These are phyloP conservation scores for Starmerella gropengiesseri DNA, from an alignment of 805 yeast genomes.

Conservation along the genomic window DNA sequence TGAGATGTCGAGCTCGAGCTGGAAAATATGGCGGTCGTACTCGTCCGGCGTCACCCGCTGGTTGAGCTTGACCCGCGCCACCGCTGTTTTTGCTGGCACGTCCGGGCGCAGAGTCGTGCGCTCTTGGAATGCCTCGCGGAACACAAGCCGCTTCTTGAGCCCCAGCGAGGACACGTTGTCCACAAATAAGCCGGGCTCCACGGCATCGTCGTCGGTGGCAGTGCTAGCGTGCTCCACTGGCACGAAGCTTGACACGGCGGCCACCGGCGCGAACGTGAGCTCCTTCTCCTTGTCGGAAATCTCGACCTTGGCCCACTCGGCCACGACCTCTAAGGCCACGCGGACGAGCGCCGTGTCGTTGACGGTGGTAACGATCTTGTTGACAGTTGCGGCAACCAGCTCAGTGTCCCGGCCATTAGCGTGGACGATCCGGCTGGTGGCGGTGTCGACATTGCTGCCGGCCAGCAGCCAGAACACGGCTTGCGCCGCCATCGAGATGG, in stretches of 20 bases:
- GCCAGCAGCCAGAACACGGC: slow-evolving; percentile 69
- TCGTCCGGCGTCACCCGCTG: slow-evolving; percentile 81
- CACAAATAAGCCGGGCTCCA: slow-evolving; percentile 27
- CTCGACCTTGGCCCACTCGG: slow-evolving; percentile 30
- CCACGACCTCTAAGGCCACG: slow-evolving; percentile 30
- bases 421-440: slow-evolving; percentile 67
- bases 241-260: slow-evolving; percentile 22
- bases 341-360: slow-evolving; percentile 26
- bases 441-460: slow-evolving; percentile 51
- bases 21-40: slow-evolving; percentile 91
- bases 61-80: slow-evolving; percentile 84
- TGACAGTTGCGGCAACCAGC: slow-evolving; percentile 47
- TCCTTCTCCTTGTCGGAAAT: slow-evolving; percentile 15
- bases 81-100: slow-evolving; percentile 68
- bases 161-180: slow-evolving; percentile 43
- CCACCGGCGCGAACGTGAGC: slow-evolving; percentile 7
- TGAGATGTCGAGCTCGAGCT: slow-evolving; percentile 81
- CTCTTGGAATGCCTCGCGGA: slow-evolving; percentile 66
- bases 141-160: slow-evolving; percentile 45
- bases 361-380: slow-evolving; percentile 29
- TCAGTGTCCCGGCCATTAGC: slow-evolving; percentile 77
- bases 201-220: slow-evolving; percentile 25
- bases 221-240: slow-evolving; percentile 6
- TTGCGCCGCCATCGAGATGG: slow-evolving; percentile 63
- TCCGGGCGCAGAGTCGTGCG: slow-evolving; percentile 71